Evolutionary conservation across 2,329 filamentous ascomycete genomes (phyloP), one percentile per base, ranked within the genome.

Genomic region (Cadophora gregata): DNA sequence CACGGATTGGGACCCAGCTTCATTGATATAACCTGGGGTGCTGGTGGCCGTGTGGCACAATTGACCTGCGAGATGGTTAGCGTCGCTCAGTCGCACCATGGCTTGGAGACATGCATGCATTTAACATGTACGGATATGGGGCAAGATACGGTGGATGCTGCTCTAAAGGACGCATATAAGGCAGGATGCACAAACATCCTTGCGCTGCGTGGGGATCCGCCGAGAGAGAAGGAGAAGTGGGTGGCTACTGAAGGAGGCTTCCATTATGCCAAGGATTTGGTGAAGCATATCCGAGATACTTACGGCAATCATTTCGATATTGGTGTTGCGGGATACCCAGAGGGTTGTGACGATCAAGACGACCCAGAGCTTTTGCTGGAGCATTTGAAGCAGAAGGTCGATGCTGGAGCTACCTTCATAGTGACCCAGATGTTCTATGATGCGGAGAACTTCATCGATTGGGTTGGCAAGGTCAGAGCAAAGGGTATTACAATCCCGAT

Each of bases 351-450:
- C 75, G 96, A 98, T 79, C 93, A 97, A 78, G 88, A 92, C 74
- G 89, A 97, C 75, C 90, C 93, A 62, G 93, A 97, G 56, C 80
- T 87, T 67, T 85, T 99, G 75, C 88, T 99, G 70, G 90, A 96
- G 71, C 96, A 98, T 78, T 81, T 99, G 76, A 98, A 98, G 82
- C 92, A 98, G 79, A 99, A 99, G 83, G 90, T 98, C 38, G 96
- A 99, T 77, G 92, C 93, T 67, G 96, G 96, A 61, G 94, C 91
- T 69, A 90, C 91, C 7, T 99, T 98, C 78, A 92, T 99, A 70
- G 92, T 99, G 63, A 98, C 96, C 0, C 96, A 99, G 81, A 99
- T 99, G 96, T 98, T 98, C 81, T 99, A 99, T 83, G 95, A 99
- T 76, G 94, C 88, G 59, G 95, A 99, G 76, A 95, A 96, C 77